phyloP scores from a whole-genome alignment of 805 yeast genomes.

The Candida nemodendra region DNA sequence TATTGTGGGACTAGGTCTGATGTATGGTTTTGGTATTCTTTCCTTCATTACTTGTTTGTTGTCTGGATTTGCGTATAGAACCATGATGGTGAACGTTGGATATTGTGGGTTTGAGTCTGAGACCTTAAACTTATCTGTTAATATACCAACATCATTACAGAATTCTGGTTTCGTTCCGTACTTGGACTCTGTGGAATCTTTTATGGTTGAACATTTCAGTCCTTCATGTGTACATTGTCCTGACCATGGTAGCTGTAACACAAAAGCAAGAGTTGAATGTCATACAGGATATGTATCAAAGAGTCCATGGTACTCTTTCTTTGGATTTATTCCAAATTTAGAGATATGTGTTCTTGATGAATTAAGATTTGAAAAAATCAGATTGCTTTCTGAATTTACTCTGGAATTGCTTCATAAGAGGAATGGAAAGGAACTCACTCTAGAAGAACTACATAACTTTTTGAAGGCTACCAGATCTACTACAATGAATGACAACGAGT shows the following conservation, averaged over 20 bases:
- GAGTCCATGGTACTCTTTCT: constrained; percentile 53
- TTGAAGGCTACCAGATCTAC: constrained; percentile 58
- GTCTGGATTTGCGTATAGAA: constrained; percentile 54
- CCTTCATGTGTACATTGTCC: constrained; percentile 82
- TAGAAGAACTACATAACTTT: constrained; percentile 62
- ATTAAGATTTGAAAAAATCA: constrained; percentile 63
- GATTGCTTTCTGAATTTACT: constrained; percentile 64
- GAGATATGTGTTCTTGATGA: constrained; percentile 75
- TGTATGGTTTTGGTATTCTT: constrained; percentile 26
- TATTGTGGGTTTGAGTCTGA: constrained; percentile 66
- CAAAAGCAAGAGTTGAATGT: constrained; percentile 61
- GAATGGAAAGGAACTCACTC: constrained; percentile 60
- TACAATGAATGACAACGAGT: constrained; percentile 57
- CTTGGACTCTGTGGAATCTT: constrained; percentile 40
- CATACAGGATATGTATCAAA: constrained; percentile 58
- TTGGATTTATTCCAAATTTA: constrained; percentile 58
- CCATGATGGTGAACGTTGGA: constrained; percentile 61
- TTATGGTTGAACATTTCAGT: constrained; percentile 43
- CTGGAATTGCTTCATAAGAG: constrained; percentile 62
- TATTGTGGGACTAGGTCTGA: background rate
- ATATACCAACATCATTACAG: constrained; percentile 19
- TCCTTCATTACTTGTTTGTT: constrained; percentile 37
- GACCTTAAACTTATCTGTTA: constrained; percentile 9
- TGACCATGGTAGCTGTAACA: constrained; percentile 70
- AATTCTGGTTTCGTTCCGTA: constrained; percentile 16